phyloP scores from a whole-genome alignment of 2,329 filamentous ascomycete species.

The Chrysosporium queenslandicum region DNA sequence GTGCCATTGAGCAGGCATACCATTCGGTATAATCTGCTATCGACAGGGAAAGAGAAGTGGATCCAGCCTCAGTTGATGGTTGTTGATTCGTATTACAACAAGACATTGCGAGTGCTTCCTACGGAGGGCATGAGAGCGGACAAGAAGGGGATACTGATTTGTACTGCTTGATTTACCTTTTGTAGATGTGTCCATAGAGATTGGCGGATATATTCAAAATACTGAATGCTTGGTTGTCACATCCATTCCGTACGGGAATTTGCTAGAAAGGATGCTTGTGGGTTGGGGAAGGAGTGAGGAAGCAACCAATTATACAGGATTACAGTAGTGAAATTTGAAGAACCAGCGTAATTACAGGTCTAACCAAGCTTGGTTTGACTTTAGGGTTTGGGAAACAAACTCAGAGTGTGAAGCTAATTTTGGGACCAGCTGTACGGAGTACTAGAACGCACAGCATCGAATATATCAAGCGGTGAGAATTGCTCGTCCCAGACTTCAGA shows the following conservation, averaged over 20 bases:
- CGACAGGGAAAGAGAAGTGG: conserved; percentile 55
- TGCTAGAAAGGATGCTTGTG: no score
- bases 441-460: not conserved
- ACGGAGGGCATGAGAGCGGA: conserved; percentile 57
- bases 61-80: conserved; percentile 65
- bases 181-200: not conserved
- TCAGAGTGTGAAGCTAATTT: no score
- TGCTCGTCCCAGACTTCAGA: not conserved
- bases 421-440: no score
- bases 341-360: no score
- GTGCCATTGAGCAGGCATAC: conserved; percentile 68
- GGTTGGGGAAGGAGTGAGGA: no score
- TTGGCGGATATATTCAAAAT: no score
- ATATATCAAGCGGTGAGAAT: not conserved
- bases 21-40: conserved; percentile 64
- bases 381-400: no score
- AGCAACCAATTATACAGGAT: no score
- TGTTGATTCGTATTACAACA: conserved; percentile 86
- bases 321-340: no score
- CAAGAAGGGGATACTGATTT: conserved; percentile 42
- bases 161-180: conserved; percentile 18
- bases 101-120: conserved; percentile 69
- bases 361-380: no score
- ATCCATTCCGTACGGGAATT: no score
- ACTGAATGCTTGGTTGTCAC: no score